Percentiles rank a stretch among this genome's conserved stretches.
phyloP scores from a whole-genome alignment of 2,329 filamentous ascomycete species.

The Orbilia ellipsospora region DNA sequence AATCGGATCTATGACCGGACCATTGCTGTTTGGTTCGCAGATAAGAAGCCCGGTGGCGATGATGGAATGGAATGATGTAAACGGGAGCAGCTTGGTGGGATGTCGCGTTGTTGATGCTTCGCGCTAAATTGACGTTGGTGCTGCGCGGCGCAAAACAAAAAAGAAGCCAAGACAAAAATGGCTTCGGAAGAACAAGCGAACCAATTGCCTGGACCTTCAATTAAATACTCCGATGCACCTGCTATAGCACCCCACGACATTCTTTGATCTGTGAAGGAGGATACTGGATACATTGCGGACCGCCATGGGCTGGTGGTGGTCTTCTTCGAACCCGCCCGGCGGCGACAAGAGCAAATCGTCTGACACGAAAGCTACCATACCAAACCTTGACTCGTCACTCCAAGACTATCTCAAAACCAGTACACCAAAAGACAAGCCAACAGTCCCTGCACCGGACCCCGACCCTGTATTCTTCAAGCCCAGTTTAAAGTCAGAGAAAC shows the following conservation, averaged over 20 bases:
- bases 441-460: constrained; percentile 63
- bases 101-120: constrained; percentile 54
- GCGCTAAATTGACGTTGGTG: constrained; percentile 6
- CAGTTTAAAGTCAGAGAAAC: constrained; percentile 53
- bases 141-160: constrained; percentile 41
- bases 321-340: constrained; percentile 59
- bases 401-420: constrained; percentile 86
- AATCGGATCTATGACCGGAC: too few species aligned
- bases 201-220: not conserved
- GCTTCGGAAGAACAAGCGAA: not conserved
- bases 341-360: constrained; percentile 52
- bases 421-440: constrained; percentile 69
- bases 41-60: not conserved
- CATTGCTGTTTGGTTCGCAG: too few species aligned
- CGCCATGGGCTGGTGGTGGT: constrained; percentile 74
- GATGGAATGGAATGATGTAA: constrained; percentile 16
- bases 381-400: constrained; percentile 82
- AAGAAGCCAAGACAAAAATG: constrained; percentile 30
- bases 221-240: constrained; percentile 11
- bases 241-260: not conserved
- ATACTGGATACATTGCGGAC: constrained; percentile 9
- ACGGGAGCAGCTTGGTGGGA: constrained; percentile 39
- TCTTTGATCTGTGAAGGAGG: not conserved
- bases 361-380: constrained; percentile 72
- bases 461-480: constrained; percentile 60